Evolutionary conservation across 202 grass and related monocot genomes (phyloP).

Genomic region (Cymbopogon flexuosus): DNA sequence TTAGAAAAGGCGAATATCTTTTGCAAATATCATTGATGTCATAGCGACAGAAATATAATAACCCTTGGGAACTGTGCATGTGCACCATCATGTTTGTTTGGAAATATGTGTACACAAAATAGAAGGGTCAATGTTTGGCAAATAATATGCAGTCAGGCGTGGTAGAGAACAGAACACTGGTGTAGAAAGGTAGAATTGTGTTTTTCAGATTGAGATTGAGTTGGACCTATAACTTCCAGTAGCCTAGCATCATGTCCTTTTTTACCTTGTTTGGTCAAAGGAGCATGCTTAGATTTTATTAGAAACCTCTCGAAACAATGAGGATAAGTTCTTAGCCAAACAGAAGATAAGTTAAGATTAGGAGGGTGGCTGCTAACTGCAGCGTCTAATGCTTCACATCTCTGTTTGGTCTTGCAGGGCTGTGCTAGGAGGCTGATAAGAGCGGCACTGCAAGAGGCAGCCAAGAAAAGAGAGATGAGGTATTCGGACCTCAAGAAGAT

Average conservation of each 20-base stretch:
- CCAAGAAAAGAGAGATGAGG: slow-evolving; percentile 97
- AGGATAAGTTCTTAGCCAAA: no score
- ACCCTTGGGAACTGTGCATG: background rate
- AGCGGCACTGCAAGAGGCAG: slow-evolving; percentile 64
- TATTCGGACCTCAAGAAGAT: slow-evolving; percentile 98
- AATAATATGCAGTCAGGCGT: background rate
- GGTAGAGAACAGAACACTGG: background rate
- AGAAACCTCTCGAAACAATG: background rate
- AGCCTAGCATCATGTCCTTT: background rate
- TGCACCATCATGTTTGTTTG: background rate
- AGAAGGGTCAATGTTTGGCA: background rate
- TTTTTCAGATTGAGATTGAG: background rate
- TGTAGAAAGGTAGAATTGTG: background rate
- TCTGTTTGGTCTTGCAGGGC: slow-evolving; percentile 54
- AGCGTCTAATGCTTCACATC: background rate
- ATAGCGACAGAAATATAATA: background rate
- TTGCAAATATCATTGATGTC: background rate
- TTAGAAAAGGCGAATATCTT: background rate
- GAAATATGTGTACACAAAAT: slow-evolving; percentile 18
- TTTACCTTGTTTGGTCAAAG: background rate
- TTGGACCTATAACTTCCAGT: background rate
- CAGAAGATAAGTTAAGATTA: no score
- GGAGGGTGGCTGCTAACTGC: background rate
- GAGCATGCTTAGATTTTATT: background rate
- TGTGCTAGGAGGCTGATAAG: slow-evolving; percentile 77